Evolutionary conservation across 2,329 filamentous ascomycete genomes (phyloP).

Genomic region (Botrytis sinoallii): DNA sequence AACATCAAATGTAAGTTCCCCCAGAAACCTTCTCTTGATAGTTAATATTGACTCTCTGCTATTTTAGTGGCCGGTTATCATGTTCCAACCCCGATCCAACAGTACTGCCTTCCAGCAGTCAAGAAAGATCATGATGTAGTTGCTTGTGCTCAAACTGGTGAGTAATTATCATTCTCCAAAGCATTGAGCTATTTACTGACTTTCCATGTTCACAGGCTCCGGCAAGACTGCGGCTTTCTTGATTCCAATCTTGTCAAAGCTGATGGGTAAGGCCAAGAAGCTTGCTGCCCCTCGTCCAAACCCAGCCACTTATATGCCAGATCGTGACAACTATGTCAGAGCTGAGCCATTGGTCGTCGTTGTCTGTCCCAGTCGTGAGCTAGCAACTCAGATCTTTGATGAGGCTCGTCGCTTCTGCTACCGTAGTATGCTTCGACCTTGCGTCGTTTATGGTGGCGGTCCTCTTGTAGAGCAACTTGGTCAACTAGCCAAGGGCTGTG

Average conservation of each 20-base stretch:
- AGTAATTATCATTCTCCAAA: constrained; percentile 34
- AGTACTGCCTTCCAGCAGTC: constrained; percentile 78
- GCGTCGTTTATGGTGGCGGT: constrained; percentile 82
- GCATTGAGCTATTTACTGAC: not conserved
- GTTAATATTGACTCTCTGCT: not conserved
- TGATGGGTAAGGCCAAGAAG: constrained; percentile 96
- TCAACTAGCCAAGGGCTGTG: constrained; percentile 79
- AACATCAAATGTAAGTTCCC: constrained; percentile 58
- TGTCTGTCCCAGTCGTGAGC: constrained; percentile 81
- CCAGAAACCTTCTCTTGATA: not conserved
- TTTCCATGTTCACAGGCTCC: constrained; percentile 60
- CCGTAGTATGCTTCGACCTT: constrained; percentile 88
- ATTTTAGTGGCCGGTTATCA: constrained; percentile 60
- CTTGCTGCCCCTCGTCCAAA: constrained; percentile 75
- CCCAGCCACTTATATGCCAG: constrained; percentile 51
- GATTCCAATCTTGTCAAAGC: constrained; percentile 79
- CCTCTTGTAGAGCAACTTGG: constrained; percentile 66
- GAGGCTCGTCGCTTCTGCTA: constrained; percentile 92
- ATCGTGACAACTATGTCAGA: constrained; percentile 49
- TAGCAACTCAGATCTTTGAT: constrained; percentile 93
- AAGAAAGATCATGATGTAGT: constrained; percentile 76
- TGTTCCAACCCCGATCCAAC: constrained; percentile 80
- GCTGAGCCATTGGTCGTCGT: constrained; percentile 88
- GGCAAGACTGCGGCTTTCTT: constrained; percentile 95
- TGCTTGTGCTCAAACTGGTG: constrained; percentile 89